Base-by-base conservation (phyloP, 345 rosid species). In the Bretschneidera sinensis region DNA sequence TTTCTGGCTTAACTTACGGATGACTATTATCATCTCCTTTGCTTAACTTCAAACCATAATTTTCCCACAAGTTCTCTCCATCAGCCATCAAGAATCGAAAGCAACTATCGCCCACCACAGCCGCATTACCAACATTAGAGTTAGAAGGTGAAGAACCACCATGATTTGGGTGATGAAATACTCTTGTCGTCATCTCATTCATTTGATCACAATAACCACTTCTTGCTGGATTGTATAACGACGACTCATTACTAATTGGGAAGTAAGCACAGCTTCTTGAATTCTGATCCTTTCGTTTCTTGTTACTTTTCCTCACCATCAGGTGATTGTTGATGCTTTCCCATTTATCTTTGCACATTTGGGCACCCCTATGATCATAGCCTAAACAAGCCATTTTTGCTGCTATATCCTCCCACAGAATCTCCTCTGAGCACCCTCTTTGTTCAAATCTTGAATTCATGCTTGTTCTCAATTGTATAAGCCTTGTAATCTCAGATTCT, bases 31-130 rank as follows among this genome's bases (percentile, higher is more conserved):
- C 35, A 11, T 39, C 86, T 71, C 88, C 96, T 70, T 80, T 92
- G 67, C 71, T 79, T 55, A 87, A 78, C 83, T 85, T 89, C 73
- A 89, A 51, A 17, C 87, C 92, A 65, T 83, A 92, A 64, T 81
- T 86, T 64, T 82, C 96, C 98, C 98, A 92, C 69, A 88, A 55
- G 64, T 76, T 81, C 57, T 79, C 87, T 21, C 90, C 96, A 57
- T 86, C 98, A 43, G 78, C 81, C 81, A 92, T 85, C 60, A 89
- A 73, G 81, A 85, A 87, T 9, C 87, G 86, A 59, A 92, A 85
- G 68, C 92, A 80, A 54, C 86, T 82, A 43, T 82, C 92, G 49
- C 63, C 80, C 21, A 79, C 80, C n/a, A n/a, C n/a, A n/a, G n/a
- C n/a, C 21, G 68, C 71, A 24, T 80, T 82, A 23, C 78, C 81